Percentiles rank a stretch among this genome's conserved stretches.
Evolutionary conservation across 768 basidiomycete genomes (phyloP).

Genomic region (Naematelia aurantialba): DNA sequence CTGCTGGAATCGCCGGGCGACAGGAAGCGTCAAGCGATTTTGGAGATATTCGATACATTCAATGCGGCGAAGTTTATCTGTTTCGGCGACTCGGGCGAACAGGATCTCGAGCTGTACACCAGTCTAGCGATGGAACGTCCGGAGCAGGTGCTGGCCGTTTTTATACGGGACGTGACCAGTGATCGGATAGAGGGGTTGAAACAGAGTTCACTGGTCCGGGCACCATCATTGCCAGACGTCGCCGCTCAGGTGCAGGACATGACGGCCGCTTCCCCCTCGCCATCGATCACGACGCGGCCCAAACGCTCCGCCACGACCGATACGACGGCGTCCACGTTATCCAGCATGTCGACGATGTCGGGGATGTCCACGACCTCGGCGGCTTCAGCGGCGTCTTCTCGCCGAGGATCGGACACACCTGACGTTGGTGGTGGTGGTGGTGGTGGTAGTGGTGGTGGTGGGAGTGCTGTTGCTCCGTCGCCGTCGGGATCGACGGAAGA

Average conservation of each 20-base stretch:
- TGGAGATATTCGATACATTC: constrained; percentile 71
- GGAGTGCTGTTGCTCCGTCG: not conserved
- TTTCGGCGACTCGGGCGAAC: constrained; percentile 89
- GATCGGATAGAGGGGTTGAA: constrained; percentile 5
- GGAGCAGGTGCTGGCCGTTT: constrained; percentile 68
- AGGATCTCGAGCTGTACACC: constrained; percentile 87
- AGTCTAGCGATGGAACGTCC: constrained; percentile 64
- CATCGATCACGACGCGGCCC: not conserved
- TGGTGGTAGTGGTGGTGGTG: no score
- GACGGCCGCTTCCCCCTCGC: not conserved
- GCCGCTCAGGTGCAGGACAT: not conserved
- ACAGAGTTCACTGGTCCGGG: not conserved
- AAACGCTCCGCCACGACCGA: not conserved
- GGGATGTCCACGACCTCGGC: no score
- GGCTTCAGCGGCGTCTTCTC: not conserved
- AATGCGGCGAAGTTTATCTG: constrained; percentile 72
- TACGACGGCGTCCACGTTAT: not conserved
- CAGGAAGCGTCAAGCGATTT: constrained; percentile 73
- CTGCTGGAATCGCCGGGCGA: constrained; percentile 72
- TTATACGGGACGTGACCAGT: constrained; percentile 70
- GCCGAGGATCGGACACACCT: not conserved
- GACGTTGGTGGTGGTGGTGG: no score
- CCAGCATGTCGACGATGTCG: no score
- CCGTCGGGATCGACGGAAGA: not conserved
- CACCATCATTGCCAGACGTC: not conserved